Evolutionary conservation across 2,329 filamentous ascomycete genomes (phyloP), one percentile per base, ranked within the genome.

Genomic region (Volutella citrinella): DNA sequence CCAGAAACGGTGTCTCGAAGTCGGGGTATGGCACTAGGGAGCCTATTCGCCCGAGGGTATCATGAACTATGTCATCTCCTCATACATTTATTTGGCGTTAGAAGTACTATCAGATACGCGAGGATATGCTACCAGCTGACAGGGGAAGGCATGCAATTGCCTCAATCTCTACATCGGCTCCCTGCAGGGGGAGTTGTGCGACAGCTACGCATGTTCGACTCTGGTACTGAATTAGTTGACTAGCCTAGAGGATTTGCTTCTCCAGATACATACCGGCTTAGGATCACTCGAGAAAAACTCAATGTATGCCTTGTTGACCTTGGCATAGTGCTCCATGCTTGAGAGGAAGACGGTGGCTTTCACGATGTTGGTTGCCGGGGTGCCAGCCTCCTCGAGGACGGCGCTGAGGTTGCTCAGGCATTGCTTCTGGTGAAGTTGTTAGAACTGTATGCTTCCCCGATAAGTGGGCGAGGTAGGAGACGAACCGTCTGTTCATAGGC

Each of bases 161-260:
- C 65, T 89, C 84, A 54, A 89, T 84, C 67, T 88, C 84, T 7
- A 89, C 76, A 38, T 82, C 76, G 7, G 83, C 82, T 11, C 76
- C 75, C 52, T n/a, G n/a, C n/a, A 84, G 76, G 3, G 84, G 84
- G 48, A 89, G 64, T 55, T 83, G 74, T 60, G 84, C 78, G 10
- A 88, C 85, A 0, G 83, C 83, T 17, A 89, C 82, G 54, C 84
- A 89, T 32, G 78, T 84, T 38, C 82, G 61, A 29, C 61, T 65
- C 66, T 69, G 10, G 6, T 11, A 14, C 14, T 25, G 18, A 15
- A 10, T 33, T 14, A 35, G 28, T 19, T 12, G 7, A 11, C 3
- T 17, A 3, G 7, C 5, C 23, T n/a, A 5, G 12, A 17, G 6
- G 6, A n/a, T 18, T 13, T 12, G 3, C 3, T 10, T 4, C 8